These are phyloP conservation scores for Baudoinia panamericana DNA, from an alignment of 495 filamentous ascomycete genomes.

Conservation along the genomic window DNA sequence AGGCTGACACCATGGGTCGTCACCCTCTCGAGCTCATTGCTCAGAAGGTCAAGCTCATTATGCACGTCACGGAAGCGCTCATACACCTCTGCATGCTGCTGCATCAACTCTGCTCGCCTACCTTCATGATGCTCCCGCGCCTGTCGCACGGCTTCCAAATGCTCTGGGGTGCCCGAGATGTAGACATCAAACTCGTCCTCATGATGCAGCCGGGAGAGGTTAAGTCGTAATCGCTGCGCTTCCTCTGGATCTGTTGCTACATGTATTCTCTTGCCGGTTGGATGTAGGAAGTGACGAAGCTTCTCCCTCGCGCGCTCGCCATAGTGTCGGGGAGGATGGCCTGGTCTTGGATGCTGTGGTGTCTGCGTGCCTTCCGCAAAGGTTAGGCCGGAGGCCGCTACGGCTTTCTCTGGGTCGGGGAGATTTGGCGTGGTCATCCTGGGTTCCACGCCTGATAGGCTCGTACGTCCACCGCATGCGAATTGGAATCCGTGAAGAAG, in stretches of 20 bases:
- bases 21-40: slow-evolving; percentile 39
- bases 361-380: no score
- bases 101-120: slow-evolving; percentile 31
- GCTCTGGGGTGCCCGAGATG: slow-evolving; percentile 41
- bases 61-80: slow-evolving; percentile 42
- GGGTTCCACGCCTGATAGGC: no score
- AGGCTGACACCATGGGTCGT: slow-evolving; percentile 38
- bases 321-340: slow-evolving; percentile 5
- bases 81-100: slow-evolving; percentile 33
- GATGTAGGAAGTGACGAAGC: slow-evolving; percentile 37
- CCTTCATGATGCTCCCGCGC: slow-evolving; percentile 38
- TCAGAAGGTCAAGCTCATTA: slow-evolving; percentile 36
- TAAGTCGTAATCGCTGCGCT: not conserved
- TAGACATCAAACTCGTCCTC: slow-evolving; percentile 36
- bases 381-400: no score
- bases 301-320: not conserved
- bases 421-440: no score
- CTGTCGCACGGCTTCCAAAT: slow-evolving; percentile 36
- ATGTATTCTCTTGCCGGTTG: slow-evolving; percentile 41
- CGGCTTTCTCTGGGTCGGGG: no score
- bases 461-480: no score
- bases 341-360: no score
- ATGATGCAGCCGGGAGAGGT: slow-evolving; percentile 3
- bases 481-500: no score
- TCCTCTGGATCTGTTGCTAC: slow-evolving; percentile 36